Percentiles rank a stretch among this genome's conserved stretches.
Evolutionary conservation across 495 filamentous ascomycete species (phyloP).

Genomic region (Delitschia confertaspora): DNA sequence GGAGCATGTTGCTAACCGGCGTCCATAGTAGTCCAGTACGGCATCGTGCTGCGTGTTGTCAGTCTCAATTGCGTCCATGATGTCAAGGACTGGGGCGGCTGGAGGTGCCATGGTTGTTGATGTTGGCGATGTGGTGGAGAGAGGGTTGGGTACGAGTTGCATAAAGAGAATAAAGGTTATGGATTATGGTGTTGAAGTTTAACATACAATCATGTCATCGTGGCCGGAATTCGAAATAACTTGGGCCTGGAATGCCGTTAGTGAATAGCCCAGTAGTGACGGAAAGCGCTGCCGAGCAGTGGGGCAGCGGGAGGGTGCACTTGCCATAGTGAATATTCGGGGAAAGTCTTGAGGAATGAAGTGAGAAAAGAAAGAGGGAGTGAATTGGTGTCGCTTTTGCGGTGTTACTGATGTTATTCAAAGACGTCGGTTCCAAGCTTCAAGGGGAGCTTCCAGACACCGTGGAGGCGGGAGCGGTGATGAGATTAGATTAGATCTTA

Average conservation of each 20-base stretch:
- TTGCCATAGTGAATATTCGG: slow-evolving; percentile 10
- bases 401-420: background rate
- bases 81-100: background rate
- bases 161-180: too few species aligned
- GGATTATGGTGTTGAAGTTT: too few species aligned
- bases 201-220: slow-evolving; percentile 98
- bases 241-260: slow-evolving; percentile 51
- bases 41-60: slow-evolving; percentile 71
- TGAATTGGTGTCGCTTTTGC: background rate
- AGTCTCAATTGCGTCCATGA: slow-evolving; percentile 14
- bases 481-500: slow-evolving; percentile 19
- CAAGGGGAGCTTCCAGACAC: slow-evolving; percentile 2
- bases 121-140: slow-evolving; percentile 5
- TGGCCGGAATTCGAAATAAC: slow-evolving; percentile 85
- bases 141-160: too few species aligned
- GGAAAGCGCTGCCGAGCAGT: background rate
- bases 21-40: slow-evolving; percentile 95
- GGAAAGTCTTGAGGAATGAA: background rate
- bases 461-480: slow-evolving; percentile 3
- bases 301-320: background rate
- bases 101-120: slow-evolving; percentile 3
- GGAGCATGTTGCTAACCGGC: slow-evolving; percentile 91
- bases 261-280: background rate
- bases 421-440: slow-evolving; percentile 4
- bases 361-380: background rate